Evolutionary conservation across 768 basidiomycete genomes (phyloP).

Genomic region (Macrocybe gigantea): DNA sequence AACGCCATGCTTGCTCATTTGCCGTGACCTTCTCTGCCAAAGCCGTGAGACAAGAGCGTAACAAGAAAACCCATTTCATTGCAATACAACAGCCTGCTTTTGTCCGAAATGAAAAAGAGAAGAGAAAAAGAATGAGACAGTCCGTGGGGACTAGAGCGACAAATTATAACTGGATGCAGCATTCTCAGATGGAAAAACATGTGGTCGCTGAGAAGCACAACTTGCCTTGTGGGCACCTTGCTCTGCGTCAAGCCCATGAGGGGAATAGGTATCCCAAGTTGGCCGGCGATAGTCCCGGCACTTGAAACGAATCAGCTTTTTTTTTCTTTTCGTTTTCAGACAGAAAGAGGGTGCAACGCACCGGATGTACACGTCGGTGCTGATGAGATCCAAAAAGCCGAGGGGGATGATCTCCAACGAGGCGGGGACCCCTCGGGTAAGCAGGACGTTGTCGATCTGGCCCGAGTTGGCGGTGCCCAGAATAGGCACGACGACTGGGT

Average conservation of each 20-base stretch:
- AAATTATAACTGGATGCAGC: no score
- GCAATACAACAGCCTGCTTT: no score
- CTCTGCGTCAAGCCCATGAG: conserved; percentile 29
- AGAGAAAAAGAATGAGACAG: no score
- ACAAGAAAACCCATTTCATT: no score
- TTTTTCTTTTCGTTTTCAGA: background rate
- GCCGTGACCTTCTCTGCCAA: no score
- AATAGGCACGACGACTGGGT: conserved; percentile 44
- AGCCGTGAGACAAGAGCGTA: no score
- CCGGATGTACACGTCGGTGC: conserved; percentile 32
- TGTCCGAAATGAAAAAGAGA: no score
- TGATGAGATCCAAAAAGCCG: conserved; percentile 44
- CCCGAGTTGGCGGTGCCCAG: conserved; percentile 53
- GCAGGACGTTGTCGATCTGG: conserved; percentile 45
- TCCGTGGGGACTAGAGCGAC: no score
- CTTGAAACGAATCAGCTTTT: conserved; percentile 9
- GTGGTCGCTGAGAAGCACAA: background rate
- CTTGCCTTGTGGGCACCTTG: conserved; percentile 30
- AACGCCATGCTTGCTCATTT: no score
- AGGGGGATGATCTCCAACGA: conserved; percentile 52
- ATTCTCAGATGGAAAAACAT: no score
- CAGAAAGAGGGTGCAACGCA: conserved; percentile 11
- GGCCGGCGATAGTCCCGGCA: conserved; percentile 23
- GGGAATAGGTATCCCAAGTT: conserved; percentile 27
- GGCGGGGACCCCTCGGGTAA: conserved; percentile 43